phyloP scores from a whole-genome alignment of 140 eudicot genomes.

The Stevia rebaudiana region DNA sequence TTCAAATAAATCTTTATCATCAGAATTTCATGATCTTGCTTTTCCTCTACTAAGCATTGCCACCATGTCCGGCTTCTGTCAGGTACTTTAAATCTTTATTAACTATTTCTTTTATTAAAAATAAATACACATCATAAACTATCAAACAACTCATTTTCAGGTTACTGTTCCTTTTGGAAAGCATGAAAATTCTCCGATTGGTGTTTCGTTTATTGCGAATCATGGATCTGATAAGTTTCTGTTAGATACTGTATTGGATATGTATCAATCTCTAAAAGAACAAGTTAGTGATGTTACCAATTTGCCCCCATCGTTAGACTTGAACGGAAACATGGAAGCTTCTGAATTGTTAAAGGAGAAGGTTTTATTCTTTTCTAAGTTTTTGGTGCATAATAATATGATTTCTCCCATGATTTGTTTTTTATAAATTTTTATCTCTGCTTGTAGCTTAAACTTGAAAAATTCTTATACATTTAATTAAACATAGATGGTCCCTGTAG shows the following conservation, averaged over 20 bases:
- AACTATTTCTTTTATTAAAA: neutral
- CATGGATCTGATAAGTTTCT: slow-evolving; percentile 86
- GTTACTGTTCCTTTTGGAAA: slow-evolving; percentile 73
- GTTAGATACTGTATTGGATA: slow-evolving; percentile 80
- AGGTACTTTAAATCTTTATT: slow-evolving; percentile 38
- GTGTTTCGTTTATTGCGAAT: slow-evolving; percentile 72
- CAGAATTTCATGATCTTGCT: slow-evolving; percentile 59
- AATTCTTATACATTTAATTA: no score
- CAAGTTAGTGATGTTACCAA: slow-evolving; percentile 47
- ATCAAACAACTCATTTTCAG: slow-evolving; percentile 31
- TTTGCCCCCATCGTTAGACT: slow-evolving; percentile 49
- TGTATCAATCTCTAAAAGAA: slow-evolving; percentile 66
- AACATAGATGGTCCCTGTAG: no score
- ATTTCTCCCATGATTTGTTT: neutral
- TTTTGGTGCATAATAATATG: neutral
- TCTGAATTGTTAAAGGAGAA: slow-evolving; percentile 80
- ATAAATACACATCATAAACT: neutral
- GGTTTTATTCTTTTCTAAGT: slow-evolving; percentile 31
- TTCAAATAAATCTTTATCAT: slow-evolving; percentile 41
- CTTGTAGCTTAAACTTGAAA: no score
- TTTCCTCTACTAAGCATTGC: slow-evolving; percentile 65
- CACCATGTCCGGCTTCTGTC: slow-evolving; percentile 90
- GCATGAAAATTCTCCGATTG: slow-evolving; percentile 55
- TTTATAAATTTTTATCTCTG: neutral
- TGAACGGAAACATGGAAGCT: slow-evolving; percentile 73